phyloP scores from a whole-genome alignment of 208 protist genomes.

The Wallacemonas sp. region DNA sequence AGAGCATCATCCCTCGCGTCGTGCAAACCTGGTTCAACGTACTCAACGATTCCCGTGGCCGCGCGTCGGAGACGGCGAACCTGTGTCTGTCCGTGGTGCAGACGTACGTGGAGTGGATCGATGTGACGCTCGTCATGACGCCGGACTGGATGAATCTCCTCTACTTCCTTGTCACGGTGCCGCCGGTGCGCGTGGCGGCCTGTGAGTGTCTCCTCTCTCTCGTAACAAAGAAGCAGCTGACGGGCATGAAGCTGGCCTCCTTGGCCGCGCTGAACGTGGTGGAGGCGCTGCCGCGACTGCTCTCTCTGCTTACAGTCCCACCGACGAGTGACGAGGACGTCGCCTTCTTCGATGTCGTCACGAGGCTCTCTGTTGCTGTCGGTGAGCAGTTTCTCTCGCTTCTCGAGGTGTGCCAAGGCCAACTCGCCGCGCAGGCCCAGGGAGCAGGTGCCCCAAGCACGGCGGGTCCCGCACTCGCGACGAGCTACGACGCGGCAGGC shows the following conservation, averaged over 20 bases:
- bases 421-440: not conserved
- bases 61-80: slow-evolving; percentile 42
- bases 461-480: not conserved
- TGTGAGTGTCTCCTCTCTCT: slow-evolving; percentile 64
- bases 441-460: not conserved
- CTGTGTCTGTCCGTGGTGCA: slow-evolving; percentile 62
- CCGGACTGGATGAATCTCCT: slow-evolving; percentile 72
- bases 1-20: slow-evolving; percentile 48
- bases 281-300: slow-evolving; percentile 51
- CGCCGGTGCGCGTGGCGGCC: slow-evolving; percentile 35
- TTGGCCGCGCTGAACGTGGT: slow-evolving; percentile 54
- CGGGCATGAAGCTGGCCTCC: slow-evolving; percentile 61
- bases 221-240: slow-evolving; percentile 80
- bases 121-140: slow-evolving; percentile 58
- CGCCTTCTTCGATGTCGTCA: slow-evolving; percentile 50
- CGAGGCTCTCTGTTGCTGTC: slow-evolving; percentile 43
- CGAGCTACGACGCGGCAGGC: not conserved
- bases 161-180: slow-evolving; percentile 52
- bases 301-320: slow-evolving; percentile 53
- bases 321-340: slow-evolving; percentile 37
- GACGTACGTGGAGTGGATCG: slow-evolving; percentile 82
- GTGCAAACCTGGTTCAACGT: slow-evolving; percentile 60
- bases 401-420: slow-evolving; percentile 31
- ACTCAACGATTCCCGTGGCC: slow-evolving; percentile 48
- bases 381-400: slow-evolving; percentile 61